A percentile compares a stretch with the other conserved stretches of the same genome.
Conservation (phyloP, 1,284 basidiomycete species). For the Austroboletus niveus region DNA sequence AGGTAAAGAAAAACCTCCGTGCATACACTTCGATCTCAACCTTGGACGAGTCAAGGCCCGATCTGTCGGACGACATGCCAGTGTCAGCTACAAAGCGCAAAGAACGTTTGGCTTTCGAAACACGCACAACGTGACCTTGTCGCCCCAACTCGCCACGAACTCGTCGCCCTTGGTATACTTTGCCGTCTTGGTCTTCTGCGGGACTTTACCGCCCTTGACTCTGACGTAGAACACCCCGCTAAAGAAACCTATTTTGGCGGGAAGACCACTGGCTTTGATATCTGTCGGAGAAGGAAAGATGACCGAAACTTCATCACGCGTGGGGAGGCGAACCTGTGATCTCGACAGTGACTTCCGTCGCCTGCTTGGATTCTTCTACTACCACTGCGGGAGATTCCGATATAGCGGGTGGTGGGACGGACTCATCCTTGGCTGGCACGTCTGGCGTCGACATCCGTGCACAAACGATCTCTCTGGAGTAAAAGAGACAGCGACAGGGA, state of each 20-base stretch:
- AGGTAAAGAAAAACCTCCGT: conserved; percentile 32
- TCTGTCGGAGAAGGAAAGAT: conserved; percentile 8
- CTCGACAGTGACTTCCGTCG: conserved; percentile 24
- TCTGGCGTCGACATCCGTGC: conserved; percentile 14
- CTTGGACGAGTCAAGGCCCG: conserved; percentile 32
- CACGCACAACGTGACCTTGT: conserved; percentile 28
- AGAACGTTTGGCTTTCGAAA: too few species aligned
- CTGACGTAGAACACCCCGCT: conserved; percentile 27
- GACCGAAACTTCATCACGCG: too few species aligned
- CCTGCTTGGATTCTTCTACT: conserved; percentile 3
- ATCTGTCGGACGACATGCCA: conserved; percentile 8
- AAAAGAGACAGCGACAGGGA: too few species aligned
- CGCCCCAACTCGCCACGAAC: conserved; percentile 28
- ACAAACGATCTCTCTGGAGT: too few species aligned
- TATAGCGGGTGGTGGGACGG: not conserved
- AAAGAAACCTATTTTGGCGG: conserved; percentile 31
- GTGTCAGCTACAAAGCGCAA: too few species aligned
- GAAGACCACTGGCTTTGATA: conserved; percentile 34
- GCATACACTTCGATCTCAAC: conserved; percentile 35
- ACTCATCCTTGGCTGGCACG: conserved; percentile 3
- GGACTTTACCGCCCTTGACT: conserved; percentile 28
- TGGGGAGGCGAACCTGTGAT: conserved; percentile 22
- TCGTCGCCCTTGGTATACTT: conserved; percentile 27
- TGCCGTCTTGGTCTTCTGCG: conserved; percentile 27
- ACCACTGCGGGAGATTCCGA: not conserved